Evolutionary conservation across 306 rosid species (phyloP).

Genomic region (Malus orientalis): DNA sequence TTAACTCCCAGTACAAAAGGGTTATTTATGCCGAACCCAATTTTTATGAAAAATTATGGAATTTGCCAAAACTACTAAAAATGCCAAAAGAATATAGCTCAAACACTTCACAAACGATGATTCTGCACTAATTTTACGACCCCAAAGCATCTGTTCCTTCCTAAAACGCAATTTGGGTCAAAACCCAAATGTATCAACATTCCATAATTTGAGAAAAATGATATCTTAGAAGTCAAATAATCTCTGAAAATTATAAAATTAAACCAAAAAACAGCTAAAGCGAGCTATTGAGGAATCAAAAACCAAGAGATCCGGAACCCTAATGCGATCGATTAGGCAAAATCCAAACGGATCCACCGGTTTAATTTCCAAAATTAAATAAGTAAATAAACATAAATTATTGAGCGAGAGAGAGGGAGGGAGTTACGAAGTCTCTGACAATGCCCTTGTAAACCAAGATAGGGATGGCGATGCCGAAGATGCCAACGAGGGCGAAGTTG

Average conservation of each 20-base stretch:
- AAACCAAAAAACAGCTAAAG: background rate
- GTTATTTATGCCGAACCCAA: background rate
- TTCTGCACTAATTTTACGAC: background rate
- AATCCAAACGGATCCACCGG: background rate
- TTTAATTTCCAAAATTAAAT: background rate
- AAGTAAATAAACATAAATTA: background rate
- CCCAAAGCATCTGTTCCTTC: background rate
- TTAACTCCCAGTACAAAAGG: background rate
- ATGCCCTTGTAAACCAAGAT: conserved; percentile 84
- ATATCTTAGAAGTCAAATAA: background rate
- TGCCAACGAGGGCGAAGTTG: conserved; percentile 66
- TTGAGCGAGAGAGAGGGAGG: background rate
- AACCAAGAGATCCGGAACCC: background rate
- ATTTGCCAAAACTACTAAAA: background rate
- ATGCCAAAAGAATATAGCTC: background rate
- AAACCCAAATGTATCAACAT: background rate
- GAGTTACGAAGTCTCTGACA: conserved; percentile 68
- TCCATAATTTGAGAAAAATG: background rate
- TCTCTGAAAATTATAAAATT: background rate
- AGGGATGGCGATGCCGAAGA: conserved; percentile 84
- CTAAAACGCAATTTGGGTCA: background rate
- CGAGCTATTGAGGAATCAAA: background rate
- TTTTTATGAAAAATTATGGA: background rate
- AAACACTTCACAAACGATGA: background rate
- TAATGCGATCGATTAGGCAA: background rate